Conservation (phyloP, 2,329 filamentous ascomycete genomes). For the Alternaria postmessia region DNA sequence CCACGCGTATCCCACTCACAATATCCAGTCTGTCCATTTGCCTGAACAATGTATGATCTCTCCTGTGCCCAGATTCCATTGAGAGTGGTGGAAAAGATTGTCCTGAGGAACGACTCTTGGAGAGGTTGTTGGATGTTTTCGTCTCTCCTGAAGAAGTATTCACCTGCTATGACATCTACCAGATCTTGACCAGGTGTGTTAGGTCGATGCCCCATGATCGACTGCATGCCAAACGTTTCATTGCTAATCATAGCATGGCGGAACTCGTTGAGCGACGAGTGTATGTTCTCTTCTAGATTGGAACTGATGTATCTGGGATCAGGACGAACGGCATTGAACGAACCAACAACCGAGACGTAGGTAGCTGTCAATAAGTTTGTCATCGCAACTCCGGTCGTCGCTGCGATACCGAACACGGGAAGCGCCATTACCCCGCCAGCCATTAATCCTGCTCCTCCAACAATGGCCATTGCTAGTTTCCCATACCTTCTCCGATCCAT, state of each 20-base stretch:
- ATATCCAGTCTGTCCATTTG: neutral
- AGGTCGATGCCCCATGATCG: neutral
- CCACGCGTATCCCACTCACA: neutral
- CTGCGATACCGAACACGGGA: neutral
- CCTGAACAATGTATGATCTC: conserved; percentile 2
- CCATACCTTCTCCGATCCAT: neutral
- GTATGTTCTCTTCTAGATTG: neutral
- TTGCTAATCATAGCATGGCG: neutral
- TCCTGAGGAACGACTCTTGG: neutral
- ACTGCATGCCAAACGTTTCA: neutral
- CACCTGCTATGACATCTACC: neutral
- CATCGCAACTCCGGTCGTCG: neutral
- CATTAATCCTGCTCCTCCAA: neutral
- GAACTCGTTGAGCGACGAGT: neutral
- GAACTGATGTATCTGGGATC: neutral
- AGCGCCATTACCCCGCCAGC: neutral
- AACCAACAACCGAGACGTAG: neutral
- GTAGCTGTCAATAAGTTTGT: neutral
- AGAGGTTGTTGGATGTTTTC: neutral
- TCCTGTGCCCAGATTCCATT: conserved; percentile 5
- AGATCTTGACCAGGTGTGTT: neutral
- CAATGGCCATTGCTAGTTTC: neutral
- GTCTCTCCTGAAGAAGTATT: conserved; percentile 1
- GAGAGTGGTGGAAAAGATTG: neutral
- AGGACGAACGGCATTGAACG: neutral